These are phyloP conservation scores for Saturnispora mendoncae DNA, from an alignment of 805 yeast genomes.

Conservation along the genomic window DNA sequence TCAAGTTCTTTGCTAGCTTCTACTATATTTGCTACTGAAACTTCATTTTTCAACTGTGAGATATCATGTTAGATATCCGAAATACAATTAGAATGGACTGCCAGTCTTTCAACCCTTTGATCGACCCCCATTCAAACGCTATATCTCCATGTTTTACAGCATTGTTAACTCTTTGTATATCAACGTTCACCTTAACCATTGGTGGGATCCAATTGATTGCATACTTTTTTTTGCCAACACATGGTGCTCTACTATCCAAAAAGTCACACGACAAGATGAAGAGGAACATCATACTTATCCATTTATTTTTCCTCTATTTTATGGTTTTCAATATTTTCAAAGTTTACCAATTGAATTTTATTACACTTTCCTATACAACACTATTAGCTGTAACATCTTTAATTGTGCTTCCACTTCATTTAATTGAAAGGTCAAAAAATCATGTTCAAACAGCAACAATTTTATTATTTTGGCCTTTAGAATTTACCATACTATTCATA, in stretches of 20 bases:
- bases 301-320: constrained; percentile 8
- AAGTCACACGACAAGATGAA: constrained; percentile 12
- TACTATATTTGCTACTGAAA: too few relatives aligned
- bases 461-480: constrained; percentile 34
- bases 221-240: constrained; percentile 9
- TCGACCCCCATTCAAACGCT: constrained; percentile 19
- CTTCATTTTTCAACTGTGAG: too few relatives aligned
- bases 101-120: constrained; percentile 18
- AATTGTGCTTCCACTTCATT: constrained; percentile 35
- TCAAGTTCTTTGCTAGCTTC: too few relatives aligned
- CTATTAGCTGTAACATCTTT: constrained; percentile 14
- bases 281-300: constrained; percentile 11
- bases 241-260: constrained; percentile 10
- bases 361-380: constrained; percentile 11
- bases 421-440: constrained; percentile 35
- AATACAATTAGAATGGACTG: background rate
- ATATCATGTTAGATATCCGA: too few relatives aligned
- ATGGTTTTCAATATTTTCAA: constrained; percentile 8
- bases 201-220: constrained; percentile 20
- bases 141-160: constrained; percentile 28
- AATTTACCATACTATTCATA: constrained; percentile 11
- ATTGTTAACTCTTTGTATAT: constrained; percentile 11
- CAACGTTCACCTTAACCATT: constrained; percentile 11
- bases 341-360: constrained; percentile 2
- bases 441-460: constrained; percentile 32